phyloP scores from a whole-genome alignment of 73 alveolate genomes.

The Tetrahymena malaccensis region DNA sequence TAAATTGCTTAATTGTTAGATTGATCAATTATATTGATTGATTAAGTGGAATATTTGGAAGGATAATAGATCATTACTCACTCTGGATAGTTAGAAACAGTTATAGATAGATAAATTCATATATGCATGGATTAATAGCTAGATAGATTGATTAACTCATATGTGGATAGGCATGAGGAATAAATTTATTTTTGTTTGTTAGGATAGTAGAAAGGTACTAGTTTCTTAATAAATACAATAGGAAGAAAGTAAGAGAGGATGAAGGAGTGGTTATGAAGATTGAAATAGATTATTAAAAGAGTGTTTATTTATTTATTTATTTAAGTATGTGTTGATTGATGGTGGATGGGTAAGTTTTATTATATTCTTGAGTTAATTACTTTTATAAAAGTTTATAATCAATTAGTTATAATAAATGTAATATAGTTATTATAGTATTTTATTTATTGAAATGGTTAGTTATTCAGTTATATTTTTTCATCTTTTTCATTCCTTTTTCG shows the following conservation, averaged over 20 bases:
- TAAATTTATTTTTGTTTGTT: too few relatives aligned
- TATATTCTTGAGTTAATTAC: background rate
- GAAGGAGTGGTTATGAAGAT: background rate
- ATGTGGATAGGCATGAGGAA: background rate
- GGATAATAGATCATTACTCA: background rate
- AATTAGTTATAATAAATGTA: background rate
- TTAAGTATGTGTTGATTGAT: too few relatives aligned
- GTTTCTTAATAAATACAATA: background rate
- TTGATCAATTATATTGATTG: background rate
- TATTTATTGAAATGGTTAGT: background rate
- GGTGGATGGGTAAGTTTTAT: background rate
- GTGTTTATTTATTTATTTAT: background rate
- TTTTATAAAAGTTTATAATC: background rate
- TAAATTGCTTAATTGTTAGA: background rate
- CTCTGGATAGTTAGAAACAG: too few relatives aligned
- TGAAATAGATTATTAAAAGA: background rate
- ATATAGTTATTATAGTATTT: background rate
- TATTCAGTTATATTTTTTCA: background rate
- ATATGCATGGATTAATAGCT: too few relatives aligned
- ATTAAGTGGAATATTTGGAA: background rate
- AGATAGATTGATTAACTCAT: background rate
- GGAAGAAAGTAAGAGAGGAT: background rate
- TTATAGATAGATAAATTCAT: too few relatives aligned
- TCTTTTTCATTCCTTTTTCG: background rate
- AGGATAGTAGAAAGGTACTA: background rate